Evolutionary conservation across 768 basidiomycete genomes (phyloP).

Genomic region (Suillus tomentosus): DNA sequence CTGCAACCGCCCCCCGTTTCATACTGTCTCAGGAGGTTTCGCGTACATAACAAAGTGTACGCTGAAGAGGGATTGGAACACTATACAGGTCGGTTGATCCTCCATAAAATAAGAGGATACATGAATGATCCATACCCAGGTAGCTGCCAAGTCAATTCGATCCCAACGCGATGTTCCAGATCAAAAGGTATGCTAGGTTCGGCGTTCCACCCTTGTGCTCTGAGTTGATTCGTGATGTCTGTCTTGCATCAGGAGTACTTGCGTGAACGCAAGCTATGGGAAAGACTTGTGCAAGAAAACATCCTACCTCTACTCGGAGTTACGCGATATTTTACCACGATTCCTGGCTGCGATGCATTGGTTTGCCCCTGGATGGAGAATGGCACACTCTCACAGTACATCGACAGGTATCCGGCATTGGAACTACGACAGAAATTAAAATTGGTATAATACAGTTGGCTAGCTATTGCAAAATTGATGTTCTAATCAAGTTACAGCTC

Average conservation of each 20-base stretch:
- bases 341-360: constrained; percentile 20
- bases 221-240: not conserved
- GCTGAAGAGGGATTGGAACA: not conserved
- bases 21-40: constrained; percentile 11
- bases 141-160: constrained; percentile 1
- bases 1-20: not conserved
- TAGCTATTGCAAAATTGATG: not conserved
- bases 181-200: not conserved
- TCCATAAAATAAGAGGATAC: not conserved
- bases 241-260: constrained; percentile 18
- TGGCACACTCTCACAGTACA: constrained; percentile 27
- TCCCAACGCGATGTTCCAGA: not conserved
- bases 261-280: constrained; percentile 27
- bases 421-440: not conserved
- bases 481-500: not conserved
- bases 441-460: not conserved
- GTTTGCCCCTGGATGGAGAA: constrained; percentile 37
- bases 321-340: constrained; percentile 25
- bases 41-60: constrained; percentile 29
- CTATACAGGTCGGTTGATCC: not conserved
- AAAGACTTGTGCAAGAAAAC: constrained; percentile 25
- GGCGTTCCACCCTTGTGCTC: not conserved
- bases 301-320: constrained; percentile 34
- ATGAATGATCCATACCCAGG: not conserved
- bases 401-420: constrained; percentile 8